phyloP scores from a whole-genome alignment of 83 land plant species.

The Picea mariana region DNA sequence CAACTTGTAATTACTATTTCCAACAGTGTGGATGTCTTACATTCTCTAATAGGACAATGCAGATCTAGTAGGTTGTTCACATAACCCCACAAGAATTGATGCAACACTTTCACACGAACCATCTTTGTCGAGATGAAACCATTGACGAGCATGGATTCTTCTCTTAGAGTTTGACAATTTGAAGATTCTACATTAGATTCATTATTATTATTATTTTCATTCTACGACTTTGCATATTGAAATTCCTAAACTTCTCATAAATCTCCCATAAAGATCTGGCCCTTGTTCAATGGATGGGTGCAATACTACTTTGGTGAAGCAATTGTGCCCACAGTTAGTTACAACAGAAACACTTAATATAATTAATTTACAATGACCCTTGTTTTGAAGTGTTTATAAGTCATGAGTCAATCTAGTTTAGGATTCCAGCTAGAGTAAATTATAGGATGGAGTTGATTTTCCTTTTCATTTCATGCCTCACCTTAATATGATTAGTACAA shows the following conservation, averaged over 20 bases:
- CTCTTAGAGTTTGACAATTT: constrained; percentile 23
- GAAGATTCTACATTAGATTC: constrained; percentile 19
- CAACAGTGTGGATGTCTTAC: no score
- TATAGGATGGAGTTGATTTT: no score
- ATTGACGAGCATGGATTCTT: constrained; percentile 73
- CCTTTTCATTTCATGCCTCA: no score
- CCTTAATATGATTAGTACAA: no score
- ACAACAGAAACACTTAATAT: constrained; percentile 66
- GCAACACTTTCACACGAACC: constrained; percentile 89
- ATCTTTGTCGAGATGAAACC: constrained; percentile 91
- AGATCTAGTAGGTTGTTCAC: constrained; percentile 45
- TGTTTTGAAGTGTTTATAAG: constrained; percentile 58
- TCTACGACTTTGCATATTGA: constrained; percentile 74
- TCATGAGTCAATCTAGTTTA: constrained; percentile 42
- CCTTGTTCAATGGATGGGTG: constrained; percentile 66
- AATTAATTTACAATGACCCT: constrained; percentile 76
- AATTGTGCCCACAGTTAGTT: constrained; percentile 70
- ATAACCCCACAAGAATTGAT: constrained; percentile 80
- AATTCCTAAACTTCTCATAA: constrained; percentile 69
- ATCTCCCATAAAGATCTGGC: constrained; percentile 65
- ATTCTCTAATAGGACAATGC: constrained; percentile 25
- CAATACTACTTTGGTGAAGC: constrained; percentile 69
- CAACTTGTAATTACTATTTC: no score
- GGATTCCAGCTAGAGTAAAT: not conserved
- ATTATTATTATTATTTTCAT: constrained; percentile 32